Percentiles rank a stretch among this genome's conserved stretches.
Evolutionary conservation across 2,329 filamentous ascomycete genomes (phyloP).

Genomic region (Trichoderma afroharzianum): DNA sequence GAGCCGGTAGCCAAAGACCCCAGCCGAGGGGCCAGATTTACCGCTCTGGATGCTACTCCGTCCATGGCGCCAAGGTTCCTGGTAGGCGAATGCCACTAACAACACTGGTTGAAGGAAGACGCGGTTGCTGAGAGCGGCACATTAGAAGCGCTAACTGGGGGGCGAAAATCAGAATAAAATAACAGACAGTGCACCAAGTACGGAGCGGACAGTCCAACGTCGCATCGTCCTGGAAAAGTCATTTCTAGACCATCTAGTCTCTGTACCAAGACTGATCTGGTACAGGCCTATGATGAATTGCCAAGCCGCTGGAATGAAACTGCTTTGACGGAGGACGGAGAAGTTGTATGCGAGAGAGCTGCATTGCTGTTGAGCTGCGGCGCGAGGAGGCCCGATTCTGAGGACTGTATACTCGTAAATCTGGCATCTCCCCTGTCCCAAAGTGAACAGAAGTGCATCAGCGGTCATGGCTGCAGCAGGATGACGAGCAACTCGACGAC

Average conservation of each 20-base stretch:
- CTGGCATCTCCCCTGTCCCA: constrained; percentile 7
- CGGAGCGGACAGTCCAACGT: not conserved
- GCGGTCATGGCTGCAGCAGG: not conserved
- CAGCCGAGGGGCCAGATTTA: constrained; percentile 15
- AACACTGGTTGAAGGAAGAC: not conserved
- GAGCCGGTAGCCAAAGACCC: not conserved
- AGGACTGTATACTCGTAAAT: not conserved
- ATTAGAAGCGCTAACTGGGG: not conserved
- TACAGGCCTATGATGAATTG: not conserved
- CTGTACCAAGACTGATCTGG: not conserved
- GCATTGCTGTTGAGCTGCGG: not conserved
- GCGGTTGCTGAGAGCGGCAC: constrained; percentile 3
- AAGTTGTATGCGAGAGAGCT: not conserved
- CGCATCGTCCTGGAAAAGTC: not conserved
- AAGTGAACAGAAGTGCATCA: not conserved
- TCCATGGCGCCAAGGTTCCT: constrained; percentile 16
- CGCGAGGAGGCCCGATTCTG: not conserved
- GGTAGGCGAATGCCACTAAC: not conserved
- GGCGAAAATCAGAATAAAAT: not conserved
- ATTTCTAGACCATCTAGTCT: not conserved
- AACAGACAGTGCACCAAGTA: constrained; percentile 6
- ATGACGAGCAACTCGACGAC: not conserved
- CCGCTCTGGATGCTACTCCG: constrained; percentile 1
- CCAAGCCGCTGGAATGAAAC: not conserved
- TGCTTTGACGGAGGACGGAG: not conserved